These are phyloP conservation scores for Heritiera littoralis DNA, from an alignment of 345 rosid species.

Conservation along the genomic window DNA sequence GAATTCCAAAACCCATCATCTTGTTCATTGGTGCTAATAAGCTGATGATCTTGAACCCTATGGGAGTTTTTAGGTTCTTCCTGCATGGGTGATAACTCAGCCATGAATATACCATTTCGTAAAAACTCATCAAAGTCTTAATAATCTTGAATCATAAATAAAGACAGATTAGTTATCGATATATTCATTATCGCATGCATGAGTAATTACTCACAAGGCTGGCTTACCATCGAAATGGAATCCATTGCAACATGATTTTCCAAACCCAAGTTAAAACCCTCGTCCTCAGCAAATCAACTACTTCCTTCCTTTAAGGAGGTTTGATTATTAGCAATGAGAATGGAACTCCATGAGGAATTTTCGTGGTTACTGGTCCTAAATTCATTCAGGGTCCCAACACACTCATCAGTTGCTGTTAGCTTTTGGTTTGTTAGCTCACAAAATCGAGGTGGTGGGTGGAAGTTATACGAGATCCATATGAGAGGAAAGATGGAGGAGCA, in stretches of 20 bases:
- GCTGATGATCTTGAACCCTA: not conserved
- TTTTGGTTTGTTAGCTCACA: not conserved
- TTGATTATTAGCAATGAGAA: not conserved
- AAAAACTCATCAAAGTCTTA: not conserved
- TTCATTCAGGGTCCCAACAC: not conserved
- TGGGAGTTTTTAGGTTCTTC: not conserved
- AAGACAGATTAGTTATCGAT: not conserved
- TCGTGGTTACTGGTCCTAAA: not conserved
- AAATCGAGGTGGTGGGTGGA: too few relatives aligned
- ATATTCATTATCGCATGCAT: not conserved
- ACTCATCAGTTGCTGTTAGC: not conserved
- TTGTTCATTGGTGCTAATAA: slow-evolving; percentile 8
- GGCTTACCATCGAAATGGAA: not conserved
- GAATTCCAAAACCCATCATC: slow-evolving; percentile 2
- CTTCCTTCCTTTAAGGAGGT: not conserved
- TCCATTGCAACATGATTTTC: not conserved
- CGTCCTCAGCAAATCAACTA: not conserved
- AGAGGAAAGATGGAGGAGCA: too few relatives aligned
- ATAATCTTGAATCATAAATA: slow-evolving; percentile 4
- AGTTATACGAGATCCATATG: too few relatives aligned
- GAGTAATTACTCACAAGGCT: not conserved
- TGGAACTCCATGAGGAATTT: not conserved
- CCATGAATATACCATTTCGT: not conserved
- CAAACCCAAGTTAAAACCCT: not conserved
- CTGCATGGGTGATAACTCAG: not conserved